Conservation (phyloP, 225 moss, liverwort and hornwort genomes). For the Asterella californica region DNA sequence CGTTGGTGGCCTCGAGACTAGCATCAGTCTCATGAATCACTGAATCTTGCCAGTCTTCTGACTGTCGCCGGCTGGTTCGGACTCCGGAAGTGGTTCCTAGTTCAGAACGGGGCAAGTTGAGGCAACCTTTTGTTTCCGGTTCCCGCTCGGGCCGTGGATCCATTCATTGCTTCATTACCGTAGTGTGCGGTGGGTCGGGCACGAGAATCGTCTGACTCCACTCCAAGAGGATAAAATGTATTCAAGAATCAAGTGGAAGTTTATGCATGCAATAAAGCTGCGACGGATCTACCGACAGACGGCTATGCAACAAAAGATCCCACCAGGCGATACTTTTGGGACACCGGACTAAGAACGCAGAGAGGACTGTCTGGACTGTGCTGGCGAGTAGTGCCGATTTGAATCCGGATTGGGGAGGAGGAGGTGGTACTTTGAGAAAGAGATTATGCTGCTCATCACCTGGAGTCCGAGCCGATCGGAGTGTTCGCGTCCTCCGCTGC, state of each 20-base stretch:
- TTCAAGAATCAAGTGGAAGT: background rate
- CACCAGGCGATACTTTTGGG: no score
- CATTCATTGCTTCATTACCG: background rate
- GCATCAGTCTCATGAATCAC: background rate
- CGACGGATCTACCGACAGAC: background rate
- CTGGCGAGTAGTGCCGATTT: background rate
- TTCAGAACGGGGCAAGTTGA: no score
- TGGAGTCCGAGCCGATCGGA: background rate
- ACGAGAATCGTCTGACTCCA: background rate
- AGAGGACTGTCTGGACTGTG: background rate
- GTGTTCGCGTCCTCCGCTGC: background rate
- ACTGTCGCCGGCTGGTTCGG: background rate
- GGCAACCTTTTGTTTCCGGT: background rate
- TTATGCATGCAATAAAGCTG: background rate
- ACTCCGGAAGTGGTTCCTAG: no score
- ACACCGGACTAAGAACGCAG: background rate
- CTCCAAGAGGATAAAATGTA: background rate
- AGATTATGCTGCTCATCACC: background rate
- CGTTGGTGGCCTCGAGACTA: background rate
- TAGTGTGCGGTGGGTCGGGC: background rate
- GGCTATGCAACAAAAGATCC: no score
- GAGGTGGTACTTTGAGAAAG: background rate
- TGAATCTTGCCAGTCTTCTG: background rate
- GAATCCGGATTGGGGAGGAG: conserved; percentile 1
- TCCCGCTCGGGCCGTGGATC: background rate